Evolutionary conservation across 345 rosid species (phyloP), one percentile per base, ranked within the genome.

Genomic region (Tarenaya hassleriana): DNA sequence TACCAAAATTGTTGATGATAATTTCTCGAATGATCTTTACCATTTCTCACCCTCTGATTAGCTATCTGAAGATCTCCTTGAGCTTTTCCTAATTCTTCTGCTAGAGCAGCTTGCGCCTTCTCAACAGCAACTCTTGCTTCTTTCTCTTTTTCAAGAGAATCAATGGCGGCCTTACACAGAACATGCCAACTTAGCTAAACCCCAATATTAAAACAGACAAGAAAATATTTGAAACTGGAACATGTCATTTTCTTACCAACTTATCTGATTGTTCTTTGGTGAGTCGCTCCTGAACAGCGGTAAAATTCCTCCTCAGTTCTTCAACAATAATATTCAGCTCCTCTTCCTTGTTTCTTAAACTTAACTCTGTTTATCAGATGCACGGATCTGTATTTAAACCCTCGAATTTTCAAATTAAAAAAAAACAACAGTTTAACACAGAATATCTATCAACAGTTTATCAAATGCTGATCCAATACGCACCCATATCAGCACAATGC

Each of bases 21-120:
- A 41, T 7, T 34, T 46, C 24, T 21, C 17, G 10, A 3, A 51
- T 46, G 0, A 20, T 47, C 34, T 52, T 16, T 0, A 42, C n/a
- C n/a, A 59, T 49, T 12, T 41, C 57, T 70, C 81, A 92, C 98
- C 90, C 95, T 81, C 58, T 92, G 98, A 71, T 79, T 92, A 45
- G 96, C 81, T 55, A 83, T 80, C 41, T 82, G 88, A 50, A 88
- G 94, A 75, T 92, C 98, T 51, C 75, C 86, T 69, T 83, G 94
- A 47, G 75, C 71, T 72, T 82, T 88, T 10, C 76, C 74, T 10
- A 83, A 81, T 77, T 92, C 95, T 69, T 92, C 96, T 1, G 79
- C 65, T 16, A 88, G 78, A 62, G 83, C 75, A 62, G 81, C 66
- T 52, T 76, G 94, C 44, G 82, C 69, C 78, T 79, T 85, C 63